These are phyloP conservation scores for Suillus hirtellus DNA, from an alignment of 768 basidiomycete species.

Conservation along the genomic window DNA sequence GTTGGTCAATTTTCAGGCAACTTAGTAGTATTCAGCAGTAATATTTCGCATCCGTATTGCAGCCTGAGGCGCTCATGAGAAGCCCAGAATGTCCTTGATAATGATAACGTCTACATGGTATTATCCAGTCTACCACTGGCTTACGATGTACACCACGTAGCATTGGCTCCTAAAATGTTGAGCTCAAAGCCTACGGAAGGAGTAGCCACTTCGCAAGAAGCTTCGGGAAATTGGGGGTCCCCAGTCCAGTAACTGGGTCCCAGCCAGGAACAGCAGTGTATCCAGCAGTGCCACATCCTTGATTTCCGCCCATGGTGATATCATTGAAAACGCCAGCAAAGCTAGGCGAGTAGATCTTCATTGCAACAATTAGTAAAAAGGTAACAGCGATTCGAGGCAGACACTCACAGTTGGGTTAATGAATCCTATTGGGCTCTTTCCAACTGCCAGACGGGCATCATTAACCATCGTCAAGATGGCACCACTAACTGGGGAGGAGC, in stretches of 20 bases:
- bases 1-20: neutral
- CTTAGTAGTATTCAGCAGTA: neutral
- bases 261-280: slow-evolving; percentile 27
- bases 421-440: slow-evolving; percentile 31
- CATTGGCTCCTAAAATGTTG: neutral
- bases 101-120: neutral
- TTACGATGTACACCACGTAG: neutral
- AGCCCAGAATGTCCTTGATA: neutral
- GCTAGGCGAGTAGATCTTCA: slow-evolving; percentile 42
- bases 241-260: slow-evolving; percentile 39
- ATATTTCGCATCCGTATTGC: neutral
- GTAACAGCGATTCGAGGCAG: neutral
- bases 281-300: slow-evolving; percentile 39
- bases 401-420: slow-evolving; percentile 28
- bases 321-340: slow-evolving; percentile 46
- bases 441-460: slow-evolving; percentile 28
- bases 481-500: slow-evolving; percentile 22
- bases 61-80: neutral
- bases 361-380: neutral
- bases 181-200: slow-evolving; percentile 32
- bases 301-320: slow-evolving; percentile 42
- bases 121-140: neutral
- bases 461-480: slow-evolving; percentile 26
- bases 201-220: slow-evolving; percentile 44
- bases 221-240: slow-evolving; percentile 48